Base-by-base conservation (phyloP, 2,329 filamentous ascomycete genomes). In the Talaromyces sp. region DNA sequence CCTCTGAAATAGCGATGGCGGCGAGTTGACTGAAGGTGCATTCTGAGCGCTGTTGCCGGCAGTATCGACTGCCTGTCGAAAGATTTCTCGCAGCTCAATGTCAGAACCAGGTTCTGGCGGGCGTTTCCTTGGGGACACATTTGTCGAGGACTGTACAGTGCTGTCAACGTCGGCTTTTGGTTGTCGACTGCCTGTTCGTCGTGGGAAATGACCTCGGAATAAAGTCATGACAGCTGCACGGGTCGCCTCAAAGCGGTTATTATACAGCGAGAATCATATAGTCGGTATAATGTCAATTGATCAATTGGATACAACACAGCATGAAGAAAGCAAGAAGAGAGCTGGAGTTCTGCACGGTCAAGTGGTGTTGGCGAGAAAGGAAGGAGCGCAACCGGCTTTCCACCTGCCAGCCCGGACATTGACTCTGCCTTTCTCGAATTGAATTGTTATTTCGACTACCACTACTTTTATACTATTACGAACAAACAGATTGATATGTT, bases 171-270 rank as follows among this genome's bases (percentile, higher is more conserved):
- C 54, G 21, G 26, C 17, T 35, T 55, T 26, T 29, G 19, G 61
- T 11, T 26, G 43, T 32, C 54, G 53, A 32, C 58, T 54, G 38
- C 57, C 54, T 26, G 61, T 19, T 21, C 43, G 59, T 29, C 54
- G 29, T 51, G 24, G 57, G 35, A 57, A 55, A 57, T 52, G 58
- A 43, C 54, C 14, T 26, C 52, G 57, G 38, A 62, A 48, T 24
- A 59, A 57, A n/a, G 61, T 46, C 57, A 62, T 59, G 54, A 54
- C 38, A 46, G 14, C 51, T 41, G 54, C 9, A 21, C 43, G 41
- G 12, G 19, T 11, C n/a, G 48, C 12, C 8, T 21, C 11, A 7
- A 26, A 48, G n/a, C 21, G n/a, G 43, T 29, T 29, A 52, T 52
- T 26, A 52, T 52, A 14, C 26, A 52, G 48, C 19, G 24, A 52